Base-by-base conservation (phyloP, 345 rosid genomes). In the Arabidopsis arenosa region DNA sequence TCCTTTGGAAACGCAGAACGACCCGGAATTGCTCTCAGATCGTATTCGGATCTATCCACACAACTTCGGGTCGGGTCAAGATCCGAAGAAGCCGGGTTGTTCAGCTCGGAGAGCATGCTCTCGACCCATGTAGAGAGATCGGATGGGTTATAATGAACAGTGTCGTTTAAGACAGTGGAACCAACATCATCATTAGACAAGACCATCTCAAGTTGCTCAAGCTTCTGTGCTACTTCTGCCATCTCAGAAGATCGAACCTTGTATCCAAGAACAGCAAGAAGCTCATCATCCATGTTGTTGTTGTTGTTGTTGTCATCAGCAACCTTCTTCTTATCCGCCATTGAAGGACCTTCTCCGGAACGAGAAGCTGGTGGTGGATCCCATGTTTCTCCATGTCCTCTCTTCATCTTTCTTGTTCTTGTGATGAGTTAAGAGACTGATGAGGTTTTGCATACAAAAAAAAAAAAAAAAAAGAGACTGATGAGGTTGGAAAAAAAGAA, bases 201-300 rank as follows among this genome's bases (percentile, higher is more conserved):
- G 4, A 82, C 93, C 86, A 84, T 84, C 84, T 94, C 98, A 18
- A 94, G 86, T 82, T 87, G 92, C 53, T 94, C 97, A 6, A 94
- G 85, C 86, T 94, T 92, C 58, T 83, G 88, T 4, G 98, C 98
- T 0, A 94, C 97, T 41, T 87, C 86, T 3, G 89, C 95, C 96
- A 94, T 94, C 75, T 94, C 97, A 0, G 96, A 85, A 9, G 92
- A 80, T 52, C 87, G 82, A 14, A 94, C 93, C 67, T 85, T 90
- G 85, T 94, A 94, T 6, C 98, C 98, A 73, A 90, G 64, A 63
- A 83, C 96, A 26, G 86, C 97, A 56, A 94, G 83, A 7, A 90
- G 81, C 83, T 94, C 97, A 54, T 93, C 98, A 57, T 94, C 98
- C 96, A 89, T 82, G 68, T 72, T 93, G 83, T 82, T 35, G 10